These are phyloP conservation scores for Rhynchosporium agropyri DNA, from an alignment of 2,329 filamentous ascomycete species.

Conservation along the genomic window DNA sequence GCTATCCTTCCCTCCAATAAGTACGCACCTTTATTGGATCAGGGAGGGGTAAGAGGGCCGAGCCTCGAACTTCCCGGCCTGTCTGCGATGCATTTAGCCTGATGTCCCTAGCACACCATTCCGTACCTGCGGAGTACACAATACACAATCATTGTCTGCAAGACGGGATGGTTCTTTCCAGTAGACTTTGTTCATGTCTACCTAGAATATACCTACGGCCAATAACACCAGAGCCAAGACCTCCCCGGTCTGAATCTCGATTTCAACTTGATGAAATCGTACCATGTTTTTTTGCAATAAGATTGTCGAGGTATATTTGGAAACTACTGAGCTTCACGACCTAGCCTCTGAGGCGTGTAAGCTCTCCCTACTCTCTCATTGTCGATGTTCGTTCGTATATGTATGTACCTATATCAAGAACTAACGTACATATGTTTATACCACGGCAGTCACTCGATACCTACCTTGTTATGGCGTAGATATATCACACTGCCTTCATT, in stretches of 20 bases:
- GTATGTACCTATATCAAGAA: conserved; percentile 4
- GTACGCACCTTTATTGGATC: background rate
- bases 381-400: background rate
- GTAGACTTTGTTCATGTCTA: conserved; percentile 14
- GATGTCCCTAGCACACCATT: conserved; percentile 8
- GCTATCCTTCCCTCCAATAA: background rate
- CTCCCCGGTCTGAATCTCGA: background rate
- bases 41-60: background rate
- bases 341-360: conserved; percentile 28
- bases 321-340: background rate
- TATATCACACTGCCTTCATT: background rate
- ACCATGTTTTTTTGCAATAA: background rate
- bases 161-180: conserved; percentile 22
- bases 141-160: background rate
- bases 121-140: background rate
- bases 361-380: conserved; percentile 1
- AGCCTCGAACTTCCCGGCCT: conserved; percentile 9
- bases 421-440: conserved; percentile 7
- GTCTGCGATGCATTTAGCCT: conserved; percentile 22
- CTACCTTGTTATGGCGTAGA: background rate
- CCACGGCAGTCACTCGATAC: background rate
- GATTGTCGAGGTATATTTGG: conserved; percentile 23
- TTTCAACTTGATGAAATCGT: background rate
- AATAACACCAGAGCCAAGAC: background rate
- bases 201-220: background rate